These are phyloP conservation scores for sunflower (Helianthus annuus) DNA, from an alignment of 129 eudicot genomes.

Conservation along the genomic window DNA sequence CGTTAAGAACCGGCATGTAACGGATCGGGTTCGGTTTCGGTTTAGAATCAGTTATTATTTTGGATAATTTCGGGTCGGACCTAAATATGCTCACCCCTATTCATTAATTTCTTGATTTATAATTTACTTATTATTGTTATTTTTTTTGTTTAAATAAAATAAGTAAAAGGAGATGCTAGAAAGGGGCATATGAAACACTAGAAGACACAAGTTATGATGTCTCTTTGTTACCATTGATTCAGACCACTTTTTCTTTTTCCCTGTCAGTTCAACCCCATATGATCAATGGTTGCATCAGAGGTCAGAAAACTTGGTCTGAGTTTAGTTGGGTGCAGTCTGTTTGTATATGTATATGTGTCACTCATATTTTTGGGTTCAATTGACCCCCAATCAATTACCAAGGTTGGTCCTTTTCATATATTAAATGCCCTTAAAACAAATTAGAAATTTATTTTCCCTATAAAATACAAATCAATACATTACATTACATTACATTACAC, in stretches of 20 bases:
- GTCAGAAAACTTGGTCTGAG: constrained; percentile 16
- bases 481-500: too few species aligned
- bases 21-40: too few species aligned
- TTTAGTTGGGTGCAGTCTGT: constrained; percentile 19
- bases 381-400: neutral
- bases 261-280: constrained; percentile 34
- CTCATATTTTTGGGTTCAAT: constrained; percentile 2
- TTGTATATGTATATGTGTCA: constrained; percentile 30
- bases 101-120: too few species aligned
- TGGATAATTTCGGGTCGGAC: too few species aligned
- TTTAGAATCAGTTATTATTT: too few species aligned
- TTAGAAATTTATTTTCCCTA: neutral
- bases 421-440: neutral
- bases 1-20: too few species aligned
- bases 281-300: constrained; percentile 30
- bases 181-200: constrained; percentile 27
- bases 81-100: too few species aligned
- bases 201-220: constrained; percentile 39
- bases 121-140: neutral
- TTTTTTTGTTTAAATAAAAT: neutral
- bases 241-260: constrained; percentile 26
- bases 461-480: neutral
- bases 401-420: constrained; percentile 9
- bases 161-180: constrained; percentile 6
- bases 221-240: constrained; percentile 35